These are phyloP conservation scores for Tulasnella sp. DNA, from an alignment of 768 basidiomycete species.

Conservation along the genomic window DNA sequence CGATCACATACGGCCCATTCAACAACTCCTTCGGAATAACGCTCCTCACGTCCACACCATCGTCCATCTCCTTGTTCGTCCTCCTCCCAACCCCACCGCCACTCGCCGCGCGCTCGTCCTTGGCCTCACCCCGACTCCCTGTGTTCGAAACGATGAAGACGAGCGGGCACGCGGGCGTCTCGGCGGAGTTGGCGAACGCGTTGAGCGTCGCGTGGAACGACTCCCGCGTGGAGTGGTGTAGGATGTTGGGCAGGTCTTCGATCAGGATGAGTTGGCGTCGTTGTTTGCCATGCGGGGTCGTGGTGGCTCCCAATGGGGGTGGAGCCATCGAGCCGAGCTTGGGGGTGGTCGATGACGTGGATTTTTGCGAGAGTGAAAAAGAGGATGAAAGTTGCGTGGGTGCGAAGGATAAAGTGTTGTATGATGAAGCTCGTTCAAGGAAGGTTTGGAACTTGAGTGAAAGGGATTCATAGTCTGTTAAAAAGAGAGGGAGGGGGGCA, in stretches of 20 bases:
- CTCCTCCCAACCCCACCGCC: conserved; percentile 35
- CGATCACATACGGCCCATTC: conserved; percentile 68
- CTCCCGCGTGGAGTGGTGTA: conserved; percentile 62
- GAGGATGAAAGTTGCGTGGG: conserved; percentile 18
- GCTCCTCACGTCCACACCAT: conserved; percentile 61
- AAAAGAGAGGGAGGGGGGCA: too few species aligned
- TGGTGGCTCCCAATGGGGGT: conserved; percentile 18
- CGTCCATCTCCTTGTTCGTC: conserved; percentile 47
- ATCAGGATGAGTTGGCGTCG: conserved; percentile 65
- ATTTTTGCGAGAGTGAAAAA: conserved; percentile 27
- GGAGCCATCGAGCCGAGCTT: conserved; percentile 6
- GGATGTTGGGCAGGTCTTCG: conserved; percentile 87
- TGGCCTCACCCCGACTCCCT: conserved; percentile 65
- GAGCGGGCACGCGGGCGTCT: conserved; percentile 50
- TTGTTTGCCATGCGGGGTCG: not conserved
- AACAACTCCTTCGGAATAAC: conserved; percentile 67
- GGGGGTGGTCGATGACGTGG: conserved; percentile 22
- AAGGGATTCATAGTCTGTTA: conserved; percentile 40
- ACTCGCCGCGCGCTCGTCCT: conserved; percentile 40
- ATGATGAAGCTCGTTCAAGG: conserved; percentile 62
- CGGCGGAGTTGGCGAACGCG: conserved; percentile 45
- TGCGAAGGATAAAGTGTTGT: conserved; percentile 49
- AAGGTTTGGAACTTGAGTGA: conserved; percentile 69
- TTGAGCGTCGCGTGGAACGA: conserved; percentile 70
- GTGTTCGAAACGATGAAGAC: conserved; percentile 81